Evolutionary conservation across 2,329 filamentous ascomycete genomes (phyloP), one percentile per base, ranked within the genome.

Genomic region (Xylariaceae sp.): DNA sequence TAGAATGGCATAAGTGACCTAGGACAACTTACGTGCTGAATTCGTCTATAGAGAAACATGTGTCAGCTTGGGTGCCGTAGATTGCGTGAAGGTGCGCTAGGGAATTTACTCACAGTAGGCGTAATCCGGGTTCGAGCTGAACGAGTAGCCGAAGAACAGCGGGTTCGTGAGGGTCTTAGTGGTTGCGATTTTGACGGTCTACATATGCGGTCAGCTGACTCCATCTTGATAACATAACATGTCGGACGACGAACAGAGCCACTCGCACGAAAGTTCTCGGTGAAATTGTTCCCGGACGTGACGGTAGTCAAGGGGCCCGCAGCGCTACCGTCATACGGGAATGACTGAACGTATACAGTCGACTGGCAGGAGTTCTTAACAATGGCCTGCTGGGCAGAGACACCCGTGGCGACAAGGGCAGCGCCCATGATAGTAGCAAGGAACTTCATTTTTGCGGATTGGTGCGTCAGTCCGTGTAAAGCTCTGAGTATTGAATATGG

Each of bases 161-260:
- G 73, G 73, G 20, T 41, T 59, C 43, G 55, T 57, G 6, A 77
- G 68, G 18, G 68, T 71, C 65, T 66, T 72, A 57, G 64, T 70
- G 32, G 61, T 74, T 27, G 70, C 72, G 48, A 77, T 66, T 67
- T 77, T 77, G 39, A 77, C 61, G 42, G 74, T 76, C 73, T 75
- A 41, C 43, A 27, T 44, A 32, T 41, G 30, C n/a, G 27, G 55
- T 61, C 50, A 63, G 57, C 29, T 54, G 43, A 6, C 18, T n/a
- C 4, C 16, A 9, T 43, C 6, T 23, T 16, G 10, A 27, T 13
- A 9, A 13, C 3, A 6, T 10, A 29, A 16, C 1, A 29, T 16
- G 9, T 11, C 11, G 21, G 20, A 20, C 1, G 21, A 68, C 71
- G 55, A 40, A 74, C 72, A 44, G 74, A 76, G 23, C 74, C 74